These are phyloP conservation scores for Solanum sitiens DNA, from an alignment of 257 asterid genomes.

Conservation along the genomic window DNA sequence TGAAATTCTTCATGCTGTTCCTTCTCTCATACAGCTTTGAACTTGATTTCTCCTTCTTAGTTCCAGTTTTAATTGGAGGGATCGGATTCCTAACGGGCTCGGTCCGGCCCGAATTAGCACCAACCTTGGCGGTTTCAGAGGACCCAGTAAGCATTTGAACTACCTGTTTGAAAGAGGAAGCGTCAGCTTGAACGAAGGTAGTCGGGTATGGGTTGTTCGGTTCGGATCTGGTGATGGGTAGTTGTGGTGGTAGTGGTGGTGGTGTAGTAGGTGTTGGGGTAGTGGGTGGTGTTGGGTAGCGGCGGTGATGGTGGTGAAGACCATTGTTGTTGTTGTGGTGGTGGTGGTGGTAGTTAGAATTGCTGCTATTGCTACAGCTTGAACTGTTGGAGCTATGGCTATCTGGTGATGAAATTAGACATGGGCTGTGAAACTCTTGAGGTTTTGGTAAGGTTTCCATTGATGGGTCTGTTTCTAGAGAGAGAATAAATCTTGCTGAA, in stretches of 20 bases:
- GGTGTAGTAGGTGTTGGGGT: constrained; percentile 10
- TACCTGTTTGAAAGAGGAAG: constrained; percentile 81
- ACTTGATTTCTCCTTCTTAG: constrained; percentile 53
- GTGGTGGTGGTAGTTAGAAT: not conserved
- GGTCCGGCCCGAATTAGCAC: constrained; percentile 26
- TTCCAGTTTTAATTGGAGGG: constrained; percentile 64
- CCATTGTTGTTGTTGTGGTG: constrained; percentile 1
- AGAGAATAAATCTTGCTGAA: not conserved
- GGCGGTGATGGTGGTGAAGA: constrained; percentile 6
- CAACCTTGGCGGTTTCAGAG: constrained; percentile 32
- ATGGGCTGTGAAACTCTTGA: constrained; percentile 26
- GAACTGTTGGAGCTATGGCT: constrained; percentile 32
- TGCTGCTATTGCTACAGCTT: constrained; percentile 23
- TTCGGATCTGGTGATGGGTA: constrained; percentile 84
- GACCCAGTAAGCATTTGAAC: constrained; percentile 95
- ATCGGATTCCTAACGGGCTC: constrained; percentile 39
- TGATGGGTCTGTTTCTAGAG: constrained; percentile 7
- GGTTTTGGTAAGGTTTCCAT: constrained; percentile 41
- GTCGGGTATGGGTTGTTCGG: constrained; percentile 82
- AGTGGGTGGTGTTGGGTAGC: constrained; percentile 2
- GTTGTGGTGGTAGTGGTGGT: constrained; percentile 29
- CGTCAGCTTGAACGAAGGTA: constrained; percentile 95
- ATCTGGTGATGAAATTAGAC: constrained; percentile 26
- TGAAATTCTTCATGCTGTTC: constrained; percentile 71
- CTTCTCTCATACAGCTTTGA: constrained; percentile 80